These are phyloP conservation scores for Leishmania major DNA, from an alignment of 208 protist genomes.

Conservation along the genomic window DNA sequence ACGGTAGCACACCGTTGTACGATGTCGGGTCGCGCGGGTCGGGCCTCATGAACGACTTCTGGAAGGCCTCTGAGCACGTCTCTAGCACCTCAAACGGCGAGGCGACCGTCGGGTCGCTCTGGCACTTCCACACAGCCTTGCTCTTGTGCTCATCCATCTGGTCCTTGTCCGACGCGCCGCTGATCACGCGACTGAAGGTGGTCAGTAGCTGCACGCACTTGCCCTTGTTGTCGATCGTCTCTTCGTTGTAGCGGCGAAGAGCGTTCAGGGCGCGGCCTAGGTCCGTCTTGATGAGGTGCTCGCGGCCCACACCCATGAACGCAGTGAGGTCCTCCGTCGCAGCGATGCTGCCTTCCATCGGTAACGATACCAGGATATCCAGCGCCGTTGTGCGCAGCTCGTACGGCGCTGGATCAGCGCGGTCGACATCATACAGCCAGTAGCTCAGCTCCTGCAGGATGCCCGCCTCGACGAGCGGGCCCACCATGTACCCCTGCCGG, in stretches of 20 bases:
- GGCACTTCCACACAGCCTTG: slow-evolving; percentile 59
- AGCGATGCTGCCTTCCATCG: slow-evolving; percentile 46
- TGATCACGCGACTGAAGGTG: slow-evolving; percentile 61
- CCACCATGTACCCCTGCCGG: slow-evolving; percentile 41
- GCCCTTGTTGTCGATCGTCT: slow-evolving; percentile 62
- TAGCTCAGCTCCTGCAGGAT: slow-evolving; percentile 80
- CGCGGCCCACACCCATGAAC: slow-evolving; percentile 68
- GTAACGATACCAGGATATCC: slow-evolving; percentile 71
- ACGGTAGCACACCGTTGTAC: slow-evolving; percentile 72
- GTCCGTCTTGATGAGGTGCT: slow-evolving; percentile 69
- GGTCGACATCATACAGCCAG: slow-evolving; percentile 75
- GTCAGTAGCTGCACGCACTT: slow-evolving; percentile 76
- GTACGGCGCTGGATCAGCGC: slow-evolving; percentile 55
- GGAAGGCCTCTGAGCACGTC: slow-evolving; percentile 73
- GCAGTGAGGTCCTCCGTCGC: slow-evolving; percentile 50
- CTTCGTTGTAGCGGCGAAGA: slow-evolving; percentile 54
- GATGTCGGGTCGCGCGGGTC: slow-evolving; percentile 82
- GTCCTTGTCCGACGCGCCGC: slow-evolving; percentile 25
- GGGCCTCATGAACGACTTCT: slow-evolving; percentile 59
- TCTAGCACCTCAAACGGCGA: slow-evolving; percentile 73
- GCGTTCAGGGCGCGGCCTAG: slow-evolving; percentile 74
- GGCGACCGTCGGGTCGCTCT: slow-evolving; percentile 60
- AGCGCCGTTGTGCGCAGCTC: slow-evolving; percentile 77
- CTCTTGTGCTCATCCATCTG: slow-evolving; percentile 26
- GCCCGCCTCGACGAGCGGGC: slow-evolving; percentile 61